These are phyloP conservation scores for Penicillium odoratum DNA, from an alignment of 495 filamentous ascomycete genomes.

Conservation along the genomic window DNA sequence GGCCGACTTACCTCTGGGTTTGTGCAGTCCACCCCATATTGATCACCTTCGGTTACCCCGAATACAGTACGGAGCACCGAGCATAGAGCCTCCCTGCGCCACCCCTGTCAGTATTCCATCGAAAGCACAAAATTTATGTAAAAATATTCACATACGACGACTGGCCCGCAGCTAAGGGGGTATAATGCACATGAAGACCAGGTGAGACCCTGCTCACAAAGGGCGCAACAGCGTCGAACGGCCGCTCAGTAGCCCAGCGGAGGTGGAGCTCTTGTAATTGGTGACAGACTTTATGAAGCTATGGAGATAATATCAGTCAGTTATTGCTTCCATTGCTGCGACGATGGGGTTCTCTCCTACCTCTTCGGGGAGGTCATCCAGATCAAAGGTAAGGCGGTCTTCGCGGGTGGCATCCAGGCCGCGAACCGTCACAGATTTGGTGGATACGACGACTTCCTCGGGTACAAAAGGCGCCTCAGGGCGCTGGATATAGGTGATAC, in stretches of 20 bases:
- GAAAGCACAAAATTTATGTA: neutral
- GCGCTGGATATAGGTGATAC: conserved; percentile 77
- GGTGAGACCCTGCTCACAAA: conserved; percentile 72
- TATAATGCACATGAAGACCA: conserved; percentile 82
- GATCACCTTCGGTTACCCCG: conserved; percentile 28
- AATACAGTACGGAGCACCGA: conserved; percentile 61
- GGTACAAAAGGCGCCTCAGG: conserved; percentile 61
- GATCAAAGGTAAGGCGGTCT: conserved; percentile 71
- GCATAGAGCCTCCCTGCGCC: conserved; percentile 59
- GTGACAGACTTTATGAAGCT: conserved; percentile 63
- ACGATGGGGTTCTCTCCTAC: conserved; percentile 33
- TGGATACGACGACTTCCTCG: conserved; percentile 53
- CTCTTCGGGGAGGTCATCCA: conserved; percentile 72
- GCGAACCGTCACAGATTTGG: conserved; percentile 51
- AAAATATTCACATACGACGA: conserved; percentile 39
- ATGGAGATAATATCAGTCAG: conserved; percentile 1
- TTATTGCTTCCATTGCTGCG: neutral
- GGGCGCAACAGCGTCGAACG: conserved; percentile 62
- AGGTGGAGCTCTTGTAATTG: conserved; percentile 74
- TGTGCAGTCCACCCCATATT: conserved; percentile 50
- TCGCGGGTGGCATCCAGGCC: conserved; percentile 67
- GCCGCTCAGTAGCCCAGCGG: conserved; percentile 64
- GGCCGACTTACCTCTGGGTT: conserved; percentile 43
- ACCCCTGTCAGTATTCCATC: conserved; percentile 13
- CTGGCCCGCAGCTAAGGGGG: conserved; percentile 45